Evolutionary conservation across 2,329 filamentous ascomycete species (phyloP).

Genomic region (Trichoderma lentiforme): DNA sequence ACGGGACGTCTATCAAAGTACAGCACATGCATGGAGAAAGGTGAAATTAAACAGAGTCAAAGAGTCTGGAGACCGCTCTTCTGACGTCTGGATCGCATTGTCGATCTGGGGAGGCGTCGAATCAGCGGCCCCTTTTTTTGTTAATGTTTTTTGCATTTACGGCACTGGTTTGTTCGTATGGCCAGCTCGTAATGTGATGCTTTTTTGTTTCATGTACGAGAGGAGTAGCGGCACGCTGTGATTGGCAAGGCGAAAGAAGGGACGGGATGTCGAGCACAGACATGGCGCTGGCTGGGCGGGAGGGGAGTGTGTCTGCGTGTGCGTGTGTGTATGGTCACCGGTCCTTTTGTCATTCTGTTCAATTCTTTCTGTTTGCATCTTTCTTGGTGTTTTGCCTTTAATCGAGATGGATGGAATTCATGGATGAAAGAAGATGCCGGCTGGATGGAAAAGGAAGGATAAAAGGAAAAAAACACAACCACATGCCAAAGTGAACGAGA

Average conservation of each 20-base stretch:
- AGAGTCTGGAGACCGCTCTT: conserved; percentile 2
- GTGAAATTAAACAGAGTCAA: not conserved
- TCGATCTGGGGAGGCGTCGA: not conserved
- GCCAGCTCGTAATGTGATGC: not conserved
- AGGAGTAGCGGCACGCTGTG: not conserved
- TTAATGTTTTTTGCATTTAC: not conserved
- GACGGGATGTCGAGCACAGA: not conserved
- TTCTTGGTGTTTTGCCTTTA: not conserved
- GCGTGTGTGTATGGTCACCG: not conserved
- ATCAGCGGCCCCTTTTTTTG: not conserved
- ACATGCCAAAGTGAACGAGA: not conserved
- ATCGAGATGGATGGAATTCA: not conserved
- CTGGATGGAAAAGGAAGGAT: not conserved
- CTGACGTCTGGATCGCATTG: not conserved
- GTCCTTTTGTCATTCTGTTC: not conserved
- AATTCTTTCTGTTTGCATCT: not conserved
- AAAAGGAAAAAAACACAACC: not conserved
- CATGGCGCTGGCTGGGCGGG: not conserved
- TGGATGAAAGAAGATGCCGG: not conserved
- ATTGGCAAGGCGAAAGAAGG: not conserved
- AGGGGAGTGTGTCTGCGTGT: not conserved
- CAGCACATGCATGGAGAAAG: not conserved
- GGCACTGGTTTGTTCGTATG: not conserved
- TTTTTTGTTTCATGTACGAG: not conserved
- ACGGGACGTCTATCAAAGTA: not conserved